These are phyloP conservation scores for Trichophyton benhamiae DNA, from an alignment of 2,329 filamentous ascomycete genomes.

Conservation along the genomic window DNA sequence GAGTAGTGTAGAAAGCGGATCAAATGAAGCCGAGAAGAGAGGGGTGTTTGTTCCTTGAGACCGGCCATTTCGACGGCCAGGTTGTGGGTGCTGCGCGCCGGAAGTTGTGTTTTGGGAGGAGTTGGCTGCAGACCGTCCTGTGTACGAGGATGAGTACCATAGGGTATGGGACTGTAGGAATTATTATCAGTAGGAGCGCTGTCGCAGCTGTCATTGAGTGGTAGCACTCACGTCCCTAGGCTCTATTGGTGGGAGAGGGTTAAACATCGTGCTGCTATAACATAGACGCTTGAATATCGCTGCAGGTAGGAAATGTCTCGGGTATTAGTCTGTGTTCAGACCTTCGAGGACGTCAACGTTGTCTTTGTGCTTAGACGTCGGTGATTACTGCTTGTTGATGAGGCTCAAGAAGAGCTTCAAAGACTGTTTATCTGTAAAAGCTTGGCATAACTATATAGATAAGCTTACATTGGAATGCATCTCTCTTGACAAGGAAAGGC, in stretches of 20 bases:
- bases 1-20: slow-evolving; percentile 54
- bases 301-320: no score
- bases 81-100: slow-evolving; percentile 22
- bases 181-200: background rate
- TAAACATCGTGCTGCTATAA: slow-evolving; percentile 40
- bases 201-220: slow-evolving; percentile 22
- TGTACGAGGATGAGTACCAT: slow-evolving; percentile 54
- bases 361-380: background rate
- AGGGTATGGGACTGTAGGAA: slow-evolving; percentile 52
- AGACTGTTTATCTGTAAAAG: background rate
- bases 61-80: slow-evolving; percentile 32
- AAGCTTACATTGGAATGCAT: background rate
- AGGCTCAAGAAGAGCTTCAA: background rate
- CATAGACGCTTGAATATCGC: background rate
- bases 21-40: slow-evolving; percentile 38
- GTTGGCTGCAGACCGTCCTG: background rate
- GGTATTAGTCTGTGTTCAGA: background rate
- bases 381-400: background rate
- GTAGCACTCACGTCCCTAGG: slow-evolving; percentile 49
- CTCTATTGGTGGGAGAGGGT: slow-evolving; percentile 53
- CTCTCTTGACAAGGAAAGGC: background rate
- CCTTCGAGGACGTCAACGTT: background rate
- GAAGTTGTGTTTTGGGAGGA: background rate
- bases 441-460: background rate
- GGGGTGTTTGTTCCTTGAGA: slow-evolving; percentile 17